These are phyloP conservation scores for Trichoderma asperellum DNA, from an alignment of 2,329 filamentous ascomycete genomes.

Conservation along the genomic window DNA sequence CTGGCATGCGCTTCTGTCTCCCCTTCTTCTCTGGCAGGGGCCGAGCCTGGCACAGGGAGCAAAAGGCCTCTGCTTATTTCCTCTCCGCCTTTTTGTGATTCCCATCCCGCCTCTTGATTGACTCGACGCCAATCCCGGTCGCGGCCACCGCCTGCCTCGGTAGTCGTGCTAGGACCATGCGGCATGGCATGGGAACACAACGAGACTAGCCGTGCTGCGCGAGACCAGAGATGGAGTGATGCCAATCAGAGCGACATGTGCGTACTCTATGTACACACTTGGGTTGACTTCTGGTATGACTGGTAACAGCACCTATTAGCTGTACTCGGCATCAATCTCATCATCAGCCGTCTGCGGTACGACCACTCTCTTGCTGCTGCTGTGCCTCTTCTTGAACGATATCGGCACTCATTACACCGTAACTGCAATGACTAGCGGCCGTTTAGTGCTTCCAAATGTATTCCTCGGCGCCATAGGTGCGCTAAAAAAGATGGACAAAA, in stretches of 20 bases:
- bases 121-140: background rate
- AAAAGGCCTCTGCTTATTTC: slow-evolving; percentile 11
- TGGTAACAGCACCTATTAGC: background rate
- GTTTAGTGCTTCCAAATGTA: background rate
- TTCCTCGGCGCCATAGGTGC: background rate
- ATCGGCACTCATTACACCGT: background rate
- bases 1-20: background rate
- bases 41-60: slow-evolving; percentile 11
- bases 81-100: slow-evolving; percentile 26
- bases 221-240: background rate
- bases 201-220: background rate
- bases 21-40: background rate
- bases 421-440: background rate
- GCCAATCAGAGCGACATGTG: background rate
- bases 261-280: too few species aligned
- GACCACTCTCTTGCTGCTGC: background rate
- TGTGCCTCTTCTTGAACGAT: background rate
- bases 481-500: background rate
- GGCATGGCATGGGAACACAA: background rate
- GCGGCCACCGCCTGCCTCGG: background rate
- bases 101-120: slow-evolving; percentile 17
- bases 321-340: background rate
- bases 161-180: background rate
- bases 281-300: too few species aligned
- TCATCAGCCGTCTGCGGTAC: background rate